Evolutionary conservation across 2,329 filamentous ascomycete genomes (phyloP).

Genomic region (Neopestalotiopsis clavispora): DNA sequence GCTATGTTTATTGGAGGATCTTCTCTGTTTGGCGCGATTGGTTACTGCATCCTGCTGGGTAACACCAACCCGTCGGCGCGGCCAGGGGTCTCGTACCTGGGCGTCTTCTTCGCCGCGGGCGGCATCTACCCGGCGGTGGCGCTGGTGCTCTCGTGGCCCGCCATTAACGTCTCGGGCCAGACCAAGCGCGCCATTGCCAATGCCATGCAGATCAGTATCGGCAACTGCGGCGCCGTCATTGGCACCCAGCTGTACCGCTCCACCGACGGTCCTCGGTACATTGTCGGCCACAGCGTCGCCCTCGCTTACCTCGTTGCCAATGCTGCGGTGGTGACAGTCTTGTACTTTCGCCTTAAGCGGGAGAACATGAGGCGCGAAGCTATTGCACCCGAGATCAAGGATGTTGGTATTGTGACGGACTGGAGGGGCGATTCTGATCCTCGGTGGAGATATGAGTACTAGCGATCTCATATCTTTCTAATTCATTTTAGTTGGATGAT

Average conservation of each 20-base stretch:
- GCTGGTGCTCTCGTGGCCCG: constrained; percentile 70
- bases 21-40: constrained; percentile 60
- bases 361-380: constrained; percentile 61
- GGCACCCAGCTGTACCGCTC: constrained; percentile 73
- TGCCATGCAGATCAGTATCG: constrained; percentile 74
- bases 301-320: constrained; percentile 68
- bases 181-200: constrained; percentile 72
- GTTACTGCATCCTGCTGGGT: constrained; percentile 65
- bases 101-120: constrained; percentile 66
- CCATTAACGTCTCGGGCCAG: constrained; percentile 73
- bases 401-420: constrained; percentile 55
- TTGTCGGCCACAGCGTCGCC: constrained; percentile 70
- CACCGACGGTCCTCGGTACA: constrained; percentile 64
- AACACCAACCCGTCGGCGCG: constrained; percentile 49
- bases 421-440: constrained; percentile 68
- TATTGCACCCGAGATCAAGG: constrained; percentile 47
- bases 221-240: constrained; percentile 70
- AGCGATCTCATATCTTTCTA: not conserved
- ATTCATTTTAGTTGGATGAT: too few species aligned
- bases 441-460: constrained; percentile 70
- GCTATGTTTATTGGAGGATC: constrained; percentile 68
- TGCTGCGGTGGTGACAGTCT: constrained; percentile 52
- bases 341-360: constrained; percentile 59
- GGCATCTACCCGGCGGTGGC: constrained; percentile 72
- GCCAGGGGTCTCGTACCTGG: constrained; percentile 63